Evolutionary conservation across 164 flowering plant genomes (phyloP).

Genomic region (Litsea cubeba): DNA sequence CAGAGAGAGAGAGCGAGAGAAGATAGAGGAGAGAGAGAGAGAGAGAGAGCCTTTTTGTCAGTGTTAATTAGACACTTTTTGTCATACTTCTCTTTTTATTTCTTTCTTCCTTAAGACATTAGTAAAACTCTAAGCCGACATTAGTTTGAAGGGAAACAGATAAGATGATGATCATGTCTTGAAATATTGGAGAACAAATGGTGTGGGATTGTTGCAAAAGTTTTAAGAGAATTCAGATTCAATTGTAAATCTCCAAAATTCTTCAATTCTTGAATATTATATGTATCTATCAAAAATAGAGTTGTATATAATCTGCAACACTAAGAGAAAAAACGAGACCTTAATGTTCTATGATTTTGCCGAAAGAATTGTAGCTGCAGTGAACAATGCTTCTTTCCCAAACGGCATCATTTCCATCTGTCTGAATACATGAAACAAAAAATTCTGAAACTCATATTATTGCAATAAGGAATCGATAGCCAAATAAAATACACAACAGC

Average conservation of each 20-base stretch:
- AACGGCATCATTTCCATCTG: conserved; percentile 37
- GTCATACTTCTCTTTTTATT: too few relatives aligned
- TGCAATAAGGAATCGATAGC: not conserved
- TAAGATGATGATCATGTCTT: too few relatives aligned
- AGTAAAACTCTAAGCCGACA: too few relatives aligned
- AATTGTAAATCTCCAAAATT: not conserved
- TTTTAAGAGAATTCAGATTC: not conserved
- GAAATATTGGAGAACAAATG: too few relatives aligned
- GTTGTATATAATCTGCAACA: not conserved
- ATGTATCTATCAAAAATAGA: not conserved
- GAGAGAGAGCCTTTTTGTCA: too few relatives aligned
- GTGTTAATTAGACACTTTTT: too few relatives aligned
- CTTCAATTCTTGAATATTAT: too few relatives aligned
- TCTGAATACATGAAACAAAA: conserved; percentile 33
- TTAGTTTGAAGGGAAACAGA: too few relatives aligned
- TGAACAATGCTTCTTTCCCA: conserved; percentile 62
- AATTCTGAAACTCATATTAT: not conserved
- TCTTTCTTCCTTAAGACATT: too few relatives aligned
- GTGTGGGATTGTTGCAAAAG: too few relatives aligned
- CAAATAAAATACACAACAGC: not conserved
- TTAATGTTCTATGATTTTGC: not conserved
- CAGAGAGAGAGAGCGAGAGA: too few relatives aligned
- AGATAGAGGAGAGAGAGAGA: too few relatives aligned
- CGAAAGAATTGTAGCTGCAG: conserved; percentile 36
- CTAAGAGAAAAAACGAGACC: not conserved